Evolutionary conservation across 2,329 filamentous ascomycete genomes (phyloP), one percentile per base, ranked within the genome.

Genomic region (Sarocladium brachiariae): DNA sequence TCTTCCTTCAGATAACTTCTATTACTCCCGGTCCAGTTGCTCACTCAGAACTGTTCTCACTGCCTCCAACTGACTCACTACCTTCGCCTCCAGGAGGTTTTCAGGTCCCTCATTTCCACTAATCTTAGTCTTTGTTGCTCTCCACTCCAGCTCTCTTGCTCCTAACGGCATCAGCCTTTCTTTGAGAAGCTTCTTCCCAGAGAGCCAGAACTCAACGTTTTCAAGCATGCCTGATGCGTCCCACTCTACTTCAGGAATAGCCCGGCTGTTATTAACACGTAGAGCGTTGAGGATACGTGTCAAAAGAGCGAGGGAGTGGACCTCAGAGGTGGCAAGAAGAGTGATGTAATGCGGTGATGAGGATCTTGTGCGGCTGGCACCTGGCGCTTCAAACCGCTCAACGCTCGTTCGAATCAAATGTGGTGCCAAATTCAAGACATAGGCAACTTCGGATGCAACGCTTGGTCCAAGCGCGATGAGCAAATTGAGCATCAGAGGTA

Each of bases 381-480:
- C 67, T 19, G 80, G 72, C 30, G 80, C 72, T 61, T 88, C 84
- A 54, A 97, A 83, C 1, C 86, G 79, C 48, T 83, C 80, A 7
- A 86, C 78, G 11, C 88, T 88, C 25, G 87, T 81, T 37, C 72
- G 69, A 9, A 99, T 76, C 52, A 97, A 83, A 43, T 83, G 78
- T 10, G 88, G 85, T 65, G 96, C 99, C 63, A 90, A 86, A 62
- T 95, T 95, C 24, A 99, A 76, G 63, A 97, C 95, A 52, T 84
- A 84, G 0, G 87, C 81, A 5, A 97, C 81, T 65, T 99, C 93
- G 0, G 85, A 81, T 0, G 90, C 91, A 43, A 95, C 82, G 2
- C 88, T 86, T 1, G 83, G 78, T 10, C 90, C 89, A 16, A 99
- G 81, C 10, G 87, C 83, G 53, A 86, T 82, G 18, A 99, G 78